Base-by-base conservation (phyloP, 768 basidiomycete species). In the Daedaleopsis nitida region DNA sequence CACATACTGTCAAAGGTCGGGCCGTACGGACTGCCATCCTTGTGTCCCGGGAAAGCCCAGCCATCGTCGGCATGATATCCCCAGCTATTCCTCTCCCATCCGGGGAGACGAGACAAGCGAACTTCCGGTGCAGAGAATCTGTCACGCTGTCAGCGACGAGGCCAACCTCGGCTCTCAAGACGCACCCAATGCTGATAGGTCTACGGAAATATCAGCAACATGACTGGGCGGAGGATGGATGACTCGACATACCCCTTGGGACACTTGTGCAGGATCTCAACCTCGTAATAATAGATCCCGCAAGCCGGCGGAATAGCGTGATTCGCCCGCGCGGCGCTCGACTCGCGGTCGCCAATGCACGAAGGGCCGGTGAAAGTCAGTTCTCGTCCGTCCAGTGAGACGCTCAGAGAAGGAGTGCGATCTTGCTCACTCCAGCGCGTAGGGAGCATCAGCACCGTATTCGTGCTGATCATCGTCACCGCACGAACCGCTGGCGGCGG, bases 251-350 rank as follows among this genome's bases (percentile, higher is more conserved):
- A 89, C 94, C 92, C 94, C 73, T 89, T 91, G 45, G 83, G 79
- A 12, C 91, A 89, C 69, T 91, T 91, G 70, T 89, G 86, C 7
- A 89, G 71, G 49, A 98, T 85, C 67, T 91, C 86, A 6, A 94
- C 86, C 77, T 99, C 96, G 71, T 89, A 99, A 73, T 98, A 99
- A 71, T 93, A 96, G 57, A 98, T 86, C 23, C 96, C 97, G 67
- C 91, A 91, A 12, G 89, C 87, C 0, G 88, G 80, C 1, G 96
- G 96, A 51, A 96, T 89, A 1, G 89, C 84, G 65, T 85, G 77
- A 47, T 83, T 83, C 0, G 96, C 87, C 53, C 94, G 84, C 44
- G 94, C 82, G 12, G 92, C 92, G 32, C 59, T 52, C 0, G 94
- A 93, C 57, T 96, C 94, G 60, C 86, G 86, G 58, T 95, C 92